phyloP scores from a whole-genome alignment of 2,329 filamentous ascomycete species.

The Ophiocordyceps camponoti-floridani region DNA sequence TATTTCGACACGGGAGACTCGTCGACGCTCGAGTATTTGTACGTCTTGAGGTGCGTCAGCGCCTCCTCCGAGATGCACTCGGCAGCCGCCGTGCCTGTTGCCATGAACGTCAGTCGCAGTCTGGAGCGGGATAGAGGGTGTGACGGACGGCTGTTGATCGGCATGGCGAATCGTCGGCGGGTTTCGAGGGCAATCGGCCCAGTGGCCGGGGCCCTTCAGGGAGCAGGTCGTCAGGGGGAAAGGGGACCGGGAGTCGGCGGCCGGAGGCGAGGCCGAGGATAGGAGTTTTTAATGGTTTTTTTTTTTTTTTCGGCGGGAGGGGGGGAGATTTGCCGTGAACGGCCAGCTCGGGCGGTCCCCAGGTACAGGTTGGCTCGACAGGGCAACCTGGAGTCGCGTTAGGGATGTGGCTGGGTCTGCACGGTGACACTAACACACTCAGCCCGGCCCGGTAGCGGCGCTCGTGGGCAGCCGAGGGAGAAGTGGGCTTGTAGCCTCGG shows the following conservation, averaged over 20 bases:
- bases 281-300: too few species aligned
- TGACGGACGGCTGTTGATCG: not conserved
- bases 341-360: not conserved
- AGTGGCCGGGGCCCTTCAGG: not conserved
- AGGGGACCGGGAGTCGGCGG: not conserved
- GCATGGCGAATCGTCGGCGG: not conserved
- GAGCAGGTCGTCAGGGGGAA: not conserved
- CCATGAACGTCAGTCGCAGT: not conserved
- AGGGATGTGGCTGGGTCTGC: not conserved
- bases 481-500: too few species aligned
- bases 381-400: not conserved
- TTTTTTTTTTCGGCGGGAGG: not conserved
- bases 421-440: not conserved
- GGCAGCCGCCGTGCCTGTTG: slow-evolving; percentile 32
- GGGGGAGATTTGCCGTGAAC: not conserved
- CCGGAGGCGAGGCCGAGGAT: not conserved
- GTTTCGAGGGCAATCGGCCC: not conserved
- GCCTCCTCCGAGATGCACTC: slow-evolving; percentile 80
- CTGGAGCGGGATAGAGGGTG: not conserved
- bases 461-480: too few species aligned
- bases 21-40: slow-evolving; percentile 96
- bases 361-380: too few species aligned
- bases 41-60: slow-evolving; percentile 76
- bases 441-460: too few species aligned
- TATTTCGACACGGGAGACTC: slow-evolving; percentile 88